Evolutionary conservation across 768 basidiomycete species (phyloP).

Genomic region (Rubroboletus pulcherrimus): DNA sequence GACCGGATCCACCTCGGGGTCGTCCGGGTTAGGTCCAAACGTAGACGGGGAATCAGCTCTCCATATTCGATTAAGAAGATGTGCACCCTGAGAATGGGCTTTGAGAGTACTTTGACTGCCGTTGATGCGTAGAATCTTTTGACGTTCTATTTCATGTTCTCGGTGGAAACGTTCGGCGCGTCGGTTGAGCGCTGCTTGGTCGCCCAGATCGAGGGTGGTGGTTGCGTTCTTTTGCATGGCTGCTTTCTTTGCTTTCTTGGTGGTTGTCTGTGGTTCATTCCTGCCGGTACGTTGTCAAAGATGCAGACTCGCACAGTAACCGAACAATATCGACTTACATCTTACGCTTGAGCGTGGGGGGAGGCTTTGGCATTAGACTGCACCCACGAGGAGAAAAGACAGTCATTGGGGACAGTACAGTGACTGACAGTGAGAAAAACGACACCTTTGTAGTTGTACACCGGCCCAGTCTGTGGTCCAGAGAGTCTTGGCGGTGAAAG

Average conservation of each 20-base stretch:
- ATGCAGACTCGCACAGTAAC: background rate
- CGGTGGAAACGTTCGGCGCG: constrained; percentile 88
- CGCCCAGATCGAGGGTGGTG: constrained; percentile 49
- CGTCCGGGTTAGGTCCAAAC: constrained; percentile 47
- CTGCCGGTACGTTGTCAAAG: constrained; percentile 26
- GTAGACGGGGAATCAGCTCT: constrained; percentile 48
- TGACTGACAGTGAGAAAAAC: background rate
- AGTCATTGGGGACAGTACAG: constrained; percentile 21
- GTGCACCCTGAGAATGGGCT: constrained; percentile 47
- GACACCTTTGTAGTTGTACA: constrained; percentile 81
- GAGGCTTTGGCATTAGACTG: constrained; percentile 61
- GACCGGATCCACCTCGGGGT: constrained; percentile 72
- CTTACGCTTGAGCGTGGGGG: constrained; percentile 65
- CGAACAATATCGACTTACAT: constrained; percentile 39
- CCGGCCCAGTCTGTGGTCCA: constrained; percentile 94
- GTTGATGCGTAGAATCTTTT: constrained; percentile 42
- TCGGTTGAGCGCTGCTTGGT: constrained; percentile 65
- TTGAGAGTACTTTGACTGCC: constrained; percentile 35
- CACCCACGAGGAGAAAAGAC: background rate
- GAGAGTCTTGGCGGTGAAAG: constrained; percentile 78
- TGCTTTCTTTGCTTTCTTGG: constrained; percentile 60
- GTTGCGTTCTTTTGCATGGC: constrained; percentile 39
- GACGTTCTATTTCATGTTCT: constrained; percentile 83
- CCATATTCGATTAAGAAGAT: constrained; percentile 47
- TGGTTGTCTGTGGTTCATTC: constrained; percentile 40